These are phyloP conservation scores for Chrysanthemum makinoi DNA, from an alignment of 129 eudicot genomes.

Conservation along the genomic window DNA sequence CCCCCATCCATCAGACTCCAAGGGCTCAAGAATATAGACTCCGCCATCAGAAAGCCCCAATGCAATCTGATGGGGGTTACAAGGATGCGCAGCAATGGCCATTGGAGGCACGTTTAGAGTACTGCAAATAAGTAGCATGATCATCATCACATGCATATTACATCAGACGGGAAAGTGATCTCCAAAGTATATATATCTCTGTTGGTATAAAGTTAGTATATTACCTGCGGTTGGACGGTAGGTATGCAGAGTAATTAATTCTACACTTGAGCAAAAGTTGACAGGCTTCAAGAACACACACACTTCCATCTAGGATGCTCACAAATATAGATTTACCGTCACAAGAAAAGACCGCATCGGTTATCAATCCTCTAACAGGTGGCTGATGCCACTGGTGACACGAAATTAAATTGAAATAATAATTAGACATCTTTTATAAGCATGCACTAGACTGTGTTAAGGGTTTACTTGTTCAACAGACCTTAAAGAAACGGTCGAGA, in stretches of 20 bases:
- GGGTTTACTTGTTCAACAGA: slow-evolving; percentile 10
- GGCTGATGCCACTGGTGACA: slow-evolving; percentile 44
- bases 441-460: neutral
- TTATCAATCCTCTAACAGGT: slow-evolving; percentile 28
- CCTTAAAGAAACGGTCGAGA: slow-evolving; percentile 42
- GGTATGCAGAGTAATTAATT: slow-evolving; percentile 39
- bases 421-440: neutral
- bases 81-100: slow-evolving; percentile 49
- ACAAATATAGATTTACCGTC: slow-evolving; percentile 41
- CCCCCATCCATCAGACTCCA: slow-evolving; percentile 27
- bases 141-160: too few species aligned
- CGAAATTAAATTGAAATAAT: neutral
- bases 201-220: neutral
- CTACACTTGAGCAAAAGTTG: slow-evolving; percentile 29
- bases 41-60: slow-evolving; percentile 56
- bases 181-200: slow-evolving; percentile 21
- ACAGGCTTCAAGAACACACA: slow-evolving; percentile 29
- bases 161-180: neutral
- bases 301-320: slow-evolving; percentile 37
- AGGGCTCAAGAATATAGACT: slow-evolving; percentile 46
- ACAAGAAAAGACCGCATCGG: slow-evolving; percentile 55
- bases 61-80: slow-evolving; percentile 41
- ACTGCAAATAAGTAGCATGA: slow-evolving; percentile 26
- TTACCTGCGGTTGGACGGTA: slow-evolving; percentile 13
- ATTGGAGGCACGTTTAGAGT: slow-evolving; percentile 23